phyloP scores from a whole-genome alignment of 108 stramenopile species.

The Mediolabrus comicus region DNA sequence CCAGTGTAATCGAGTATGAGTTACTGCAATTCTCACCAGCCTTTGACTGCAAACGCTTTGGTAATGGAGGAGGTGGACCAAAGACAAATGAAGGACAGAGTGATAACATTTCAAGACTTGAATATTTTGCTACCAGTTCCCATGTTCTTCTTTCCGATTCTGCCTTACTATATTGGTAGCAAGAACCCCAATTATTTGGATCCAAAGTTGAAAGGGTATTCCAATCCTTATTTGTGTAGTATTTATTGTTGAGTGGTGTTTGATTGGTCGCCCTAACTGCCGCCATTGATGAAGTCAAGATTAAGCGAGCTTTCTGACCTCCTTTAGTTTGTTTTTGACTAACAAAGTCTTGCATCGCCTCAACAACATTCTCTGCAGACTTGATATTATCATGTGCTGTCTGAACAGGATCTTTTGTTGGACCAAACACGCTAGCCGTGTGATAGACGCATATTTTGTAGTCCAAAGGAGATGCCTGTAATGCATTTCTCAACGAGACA shows the following conservation, averaged over 20 bases:
- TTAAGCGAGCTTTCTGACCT: conserved; percentile 38
- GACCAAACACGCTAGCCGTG: conserved; percentile 81
- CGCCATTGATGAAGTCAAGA: conserved; percentile 85
- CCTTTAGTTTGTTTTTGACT: not conserved
- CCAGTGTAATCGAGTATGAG: conserved; percentile 66
- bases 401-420: conserved; percentile 72
- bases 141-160: conserved; percentile 70
- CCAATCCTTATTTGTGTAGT: conserved; percentile 81
- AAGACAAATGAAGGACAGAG: conserved; percentile 85
- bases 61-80: conserved; percentile 57
- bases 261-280: conserved; percentile 82
- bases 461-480: conserved; percentile 19
- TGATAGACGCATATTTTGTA: conserved; percentile 63
- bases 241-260: conserved; percentile 61
- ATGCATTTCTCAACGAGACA: conserved; percentile 41
- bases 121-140: conserved; percentile 47
- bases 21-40: conserved; percentile 3
- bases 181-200: conserved; percentile 69
- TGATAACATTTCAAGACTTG: conserved; percentile 55
- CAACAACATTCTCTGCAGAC: conserved; percentile 71
- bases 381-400: conserved; percentile 78
- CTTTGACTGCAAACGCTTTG: conserved; percentile 9
- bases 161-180: conserved; percentile 86
- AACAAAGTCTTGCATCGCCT: conserved; percentile 27
- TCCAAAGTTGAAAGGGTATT: conserved; percentile 70